These are phyloP conservation scores for Suhomyces wounanorum DNA, from an alignment of 1,139 yeast genomes.

Conservation along the genomic window DNA sequence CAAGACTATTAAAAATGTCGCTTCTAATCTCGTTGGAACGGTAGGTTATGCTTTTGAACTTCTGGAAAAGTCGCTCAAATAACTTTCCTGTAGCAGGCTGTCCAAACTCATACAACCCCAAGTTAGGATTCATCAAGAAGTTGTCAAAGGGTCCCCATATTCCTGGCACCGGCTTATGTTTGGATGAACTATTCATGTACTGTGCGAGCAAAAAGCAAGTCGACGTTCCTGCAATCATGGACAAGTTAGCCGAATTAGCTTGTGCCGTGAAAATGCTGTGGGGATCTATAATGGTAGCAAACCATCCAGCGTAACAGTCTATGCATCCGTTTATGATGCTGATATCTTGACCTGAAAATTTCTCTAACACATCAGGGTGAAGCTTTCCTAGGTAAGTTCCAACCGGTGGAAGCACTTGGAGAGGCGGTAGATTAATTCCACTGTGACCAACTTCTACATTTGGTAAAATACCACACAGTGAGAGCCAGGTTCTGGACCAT, in stretches of 20 bases:
- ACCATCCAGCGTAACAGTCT: slow-evolving; percentile 61
- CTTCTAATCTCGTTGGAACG: background rate
- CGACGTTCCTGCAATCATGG: slow-evolving; percentile 64
- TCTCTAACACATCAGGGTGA: background rate
- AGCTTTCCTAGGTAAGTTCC: slow-evolving; percentile 27
- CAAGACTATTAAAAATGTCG: slow-evolving; percentile 23
- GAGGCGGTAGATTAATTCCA: slow-evolving; percentile 1
- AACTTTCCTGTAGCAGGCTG: slow-evolving; percentile 60
- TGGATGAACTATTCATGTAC: background rate
- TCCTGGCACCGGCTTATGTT: slow-evolving; percentile 30
- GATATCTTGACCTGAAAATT: slow-evolving; percentile 8
- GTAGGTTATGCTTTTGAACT: slow-evolving; percentile 20
- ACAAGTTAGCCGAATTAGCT: slow-evolving; percentile 25
- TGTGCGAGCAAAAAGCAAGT: slow-evolving; percentile 52
- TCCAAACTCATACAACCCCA: slow-evolving; percentile 51
- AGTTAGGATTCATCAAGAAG: slow-evolving; percentile 9
- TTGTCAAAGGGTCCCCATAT: slow-evolving; percentile 59
- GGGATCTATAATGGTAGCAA: slow-evolving; percentile 27
- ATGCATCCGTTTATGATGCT: slow-evolving; percentile 52
- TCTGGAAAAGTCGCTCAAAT: slow-evolving; percentile 47
- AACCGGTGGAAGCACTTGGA: slow-evolving; percentile 13
- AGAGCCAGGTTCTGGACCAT: slow-evolving; percentile 35
- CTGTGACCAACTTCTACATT: slow-evolving; percentile 11
- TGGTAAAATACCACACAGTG: slow-evolving; percentile 21
- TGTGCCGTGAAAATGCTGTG: slow-evolving; percentile 9